Percentiles rank a stretch among this genome's conserved stretches.
phyloP scores from a whole-genome alignment of 1,284 basidiomycete genomes.

The Cryptococcus deneoformans region DNA sequence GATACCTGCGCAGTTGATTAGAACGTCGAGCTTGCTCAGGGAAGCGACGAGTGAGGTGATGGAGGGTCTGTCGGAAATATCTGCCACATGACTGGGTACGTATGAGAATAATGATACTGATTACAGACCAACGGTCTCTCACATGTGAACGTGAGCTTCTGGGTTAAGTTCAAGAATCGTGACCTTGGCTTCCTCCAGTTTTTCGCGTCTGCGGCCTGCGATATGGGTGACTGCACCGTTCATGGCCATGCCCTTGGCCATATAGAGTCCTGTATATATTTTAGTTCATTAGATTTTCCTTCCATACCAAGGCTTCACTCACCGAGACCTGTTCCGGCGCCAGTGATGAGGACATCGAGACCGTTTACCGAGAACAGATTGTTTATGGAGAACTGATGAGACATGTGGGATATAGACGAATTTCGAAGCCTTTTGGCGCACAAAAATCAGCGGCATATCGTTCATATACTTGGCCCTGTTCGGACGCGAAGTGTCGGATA shows the following conservation, averaged over 20 bases:
- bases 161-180: conserved; percentile 7
- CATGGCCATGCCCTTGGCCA: conserved; percentile 26
- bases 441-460: too few species aligned
- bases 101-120: not conserved
- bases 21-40: conserved; percentile 16
- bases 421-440: too few species aligned
- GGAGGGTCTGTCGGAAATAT: conserved; percentile 15
- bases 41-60: conserved; percentile 8
- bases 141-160: conserved; percentile 15
- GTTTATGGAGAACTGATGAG: conserved; percentile 7
- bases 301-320: not conserved
- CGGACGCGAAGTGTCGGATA: too few species aligned
- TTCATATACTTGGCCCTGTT: too few species aligned
- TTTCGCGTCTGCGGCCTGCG: conserved; percentile 15
- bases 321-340: conserved; percentile 25
- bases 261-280: conserved; percentile 16
- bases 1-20: conserved; percentile 27
- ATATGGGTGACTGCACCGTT: conserved; percentile 24
- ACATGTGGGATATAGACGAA: too few species aligned
- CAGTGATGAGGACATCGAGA: conserved; percentile 24
- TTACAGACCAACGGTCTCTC: not conserved
- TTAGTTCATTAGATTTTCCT: not conserved
- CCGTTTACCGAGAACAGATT: conserved; percentile 21
- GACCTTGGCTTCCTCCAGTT: conserved; percentile 20
- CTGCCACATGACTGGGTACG: conserved; percentile 11